Evolutionary conservation across 352 stramenopile species (phyloP), one percentile per base, ranked within the genome.

Genomic region (Saprolegnia diclina): DNA sequence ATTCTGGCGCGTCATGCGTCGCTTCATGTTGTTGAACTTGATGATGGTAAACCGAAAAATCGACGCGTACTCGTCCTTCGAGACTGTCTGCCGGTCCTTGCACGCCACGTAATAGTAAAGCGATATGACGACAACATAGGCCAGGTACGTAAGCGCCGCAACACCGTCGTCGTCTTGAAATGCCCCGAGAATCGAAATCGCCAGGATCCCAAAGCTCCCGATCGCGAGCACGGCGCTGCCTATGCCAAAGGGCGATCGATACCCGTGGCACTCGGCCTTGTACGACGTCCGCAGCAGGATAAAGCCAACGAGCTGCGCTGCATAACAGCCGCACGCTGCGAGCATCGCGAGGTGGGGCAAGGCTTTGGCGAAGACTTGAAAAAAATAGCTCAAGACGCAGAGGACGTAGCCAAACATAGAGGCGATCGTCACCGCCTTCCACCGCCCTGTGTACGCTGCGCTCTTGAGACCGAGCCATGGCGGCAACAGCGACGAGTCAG

Each of bases 1-100:
- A 3, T 14, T n/a, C 11, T 59, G 11, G 11, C 9, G 52, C 9
- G 7, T 9, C 24, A n/a, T n/a, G 13, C 19, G 11, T 9, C n/a
- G 11, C 35, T 59, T 59, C 3, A 13, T 59, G 52, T 40, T 50
- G 40, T 66, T 66, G 26, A 54, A 54, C 32, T 53, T 66, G 13
- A 66, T 66, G 26, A 66, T 45, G 5, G 24, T 54, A 16, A 66
- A 66, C 32, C 40, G 32, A 29, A 66, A 66, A 1, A 66, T 56
- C 21, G 59, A 66, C 14, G 59, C 11, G 22, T 66, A 66, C 19
- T 66, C 59, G 19, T 66, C 59, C 24, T 53, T 54, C 4, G 59
- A 66, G 18, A 66, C 11, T 2, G 59, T 56, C 21, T 53, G 59
- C 5, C 32, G n/a, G 10, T 21, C 18, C 32, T 66, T 66, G 59